Evolutionary conservation across 257 asterid genomes (phyloP), one percentile per base, ranked within the genome.

Genomic region (Datura wrightii): DNA sequence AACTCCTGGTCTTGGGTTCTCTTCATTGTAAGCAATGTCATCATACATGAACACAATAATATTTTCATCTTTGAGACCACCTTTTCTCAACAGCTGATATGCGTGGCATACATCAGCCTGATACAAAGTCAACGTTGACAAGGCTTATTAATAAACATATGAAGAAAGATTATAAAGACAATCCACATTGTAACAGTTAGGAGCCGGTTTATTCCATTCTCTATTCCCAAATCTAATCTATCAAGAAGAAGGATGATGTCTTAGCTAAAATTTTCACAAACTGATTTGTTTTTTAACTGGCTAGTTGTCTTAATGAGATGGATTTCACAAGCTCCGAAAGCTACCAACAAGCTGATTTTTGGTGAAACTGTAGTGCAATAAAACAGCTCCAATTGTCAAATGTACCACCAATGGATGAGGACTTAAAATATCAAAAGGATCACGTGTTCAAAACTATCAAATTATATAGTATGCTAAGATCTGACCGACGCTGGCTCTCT

Each of bases 91-190:
- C 84, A 93, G 88, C 92, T 96, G 99, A 89, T 94, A 96, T 10
- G 98, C 98, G 84, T 96, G 99, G 84, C 98, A 96, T 18, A 94
- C 92, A 87, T 96, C 99, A 54, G 99, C 99, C 98, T 96, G 72
- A 52, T 18, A 82, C 69, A 82, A 79, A 48, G 71, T 34, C 63
- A 78, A 52, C 48, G 34, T 78, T 10, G 82, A 52, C 63, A 52
- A 78, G 31, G 82, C 46, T 76, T 76, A 34, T 52, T 41, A 78
- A 63, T 34, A 52, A 78, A 14, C 5, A 4, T 53, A 52, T 76
- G 46, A 52, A 69, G 53, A 16, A 34, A 34, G 7, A 78, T 8
- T 78, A 76, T 52, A 36, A 1, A 52, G 54, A 52, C 48, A 31
- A 48, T 31, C 63, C 82, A 18, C 6, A 78, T 14, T 96, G 8